phyloP scores from a whole-genome alignment of 139 green algal species.

The Closterium sp. region DNA sequence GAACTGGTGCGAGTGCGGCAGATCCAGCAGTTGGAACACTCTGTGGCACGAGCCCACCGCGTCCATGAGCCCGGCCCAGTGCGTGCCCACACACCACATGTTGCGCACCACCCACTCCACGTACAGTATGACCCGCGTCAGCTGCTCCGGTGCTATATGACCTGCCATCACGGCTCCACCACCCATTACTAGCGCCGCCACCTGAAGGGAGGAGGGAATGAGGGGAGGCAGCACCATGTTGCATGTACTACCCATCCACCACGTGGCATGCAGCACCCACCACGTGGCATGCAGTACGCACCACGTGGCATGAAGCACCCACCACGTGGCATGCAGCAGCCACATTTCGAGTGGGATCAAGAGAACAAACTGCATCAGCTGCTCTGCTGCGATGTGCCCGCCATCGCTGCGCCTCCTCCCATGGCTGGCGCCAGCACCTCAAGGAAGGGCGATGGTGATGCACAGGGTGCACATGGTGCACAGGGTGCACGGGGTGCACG shows the following conservation, averaged over 20 bases:
- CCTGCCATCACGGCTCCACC: too few relatives aligned
- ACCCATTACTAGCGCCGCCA: too few relatives aligned
- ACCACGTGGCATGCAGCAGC: too few relatives aligned
- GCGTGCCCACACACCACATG: slow-evolving; percentile 66
- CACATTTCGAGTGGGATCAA: too few relatives aligned
- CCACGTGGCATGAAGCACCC: slow-evolving; percentile 59
- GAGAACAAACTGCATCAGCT: slow-evolving; percentile 42
- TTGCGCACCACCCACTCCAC: slow-evolving; percentile 66
- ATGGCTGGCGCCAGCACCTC: slow-evolving; percentile 57
- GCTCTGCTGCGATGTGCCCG: slow-evolving; percentile 37
- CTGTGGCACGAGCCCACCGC: slow-evolving; percentile 43
- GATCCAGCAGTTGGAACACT: slow-evolving; percentile 50
- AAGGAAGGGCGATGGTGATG: too few relatives aligned
- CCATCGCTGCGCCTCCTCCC: slow-evolving; percentile 50
- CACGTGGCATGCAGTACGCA: slow-evolving; percentile 65
- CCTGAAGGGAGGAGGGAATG: too few relatives aligned
- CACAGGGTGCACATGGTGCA: too few relatives aligned
- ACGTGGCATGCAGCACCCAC: slow-evolving; percentile 62
- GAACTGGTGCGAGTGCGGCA: slow-evolving; percentile 63
- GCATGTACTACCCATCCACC: too few relatives aligned
- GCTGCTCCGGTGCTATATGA: too few relatives aligned
- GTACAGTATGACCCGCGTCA: too few relatives aligned
- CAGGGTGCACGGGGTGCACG: too few relatives aligned
- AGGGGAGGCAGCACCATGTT: too few relatives aligned
- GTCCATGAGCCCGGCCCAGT: slow-evolving; percentile 64